Evolutionary conservation across 139 green algal genomes (phyloP).

Genomic region (Gonium pectorale): DNA sequence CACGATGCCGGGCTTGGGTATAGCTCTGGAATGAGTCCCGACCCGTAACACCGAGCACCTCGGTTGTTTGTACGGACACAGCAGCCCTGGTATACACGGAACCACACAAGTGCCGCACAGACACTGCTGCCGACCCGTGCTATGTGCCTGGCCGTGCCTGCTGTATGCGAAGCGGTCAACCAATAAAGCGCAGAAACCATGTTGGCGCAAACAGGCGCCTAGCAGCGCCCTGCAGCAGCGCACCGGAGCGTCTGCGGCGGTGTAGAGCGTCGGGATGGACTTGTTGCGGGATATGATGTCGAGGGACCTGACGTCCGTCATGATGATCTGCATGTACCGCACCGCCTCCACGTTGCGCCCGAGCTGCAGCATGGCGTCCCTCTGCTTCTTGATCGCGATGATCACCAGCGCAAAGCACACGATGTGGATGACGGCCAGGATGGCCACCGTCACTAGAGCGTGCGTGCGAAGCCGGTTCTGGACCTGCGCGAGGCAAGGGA

Average conservation of each 20-base stretch:
- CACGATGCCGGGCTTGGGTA: too few relatives aligned
- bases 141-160: too few relatives aligned
- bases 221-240: neutral
- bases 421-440: conserved; percentile 11
- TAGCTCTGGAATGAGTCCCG: too few relatives aligned
- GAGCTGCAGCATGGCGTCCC: neutral
- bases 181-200: too few relatives aligned
- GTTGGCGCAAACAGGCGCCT: too few relatives aligned
- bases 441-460: neutral
- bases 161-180: too few relatives aligned
- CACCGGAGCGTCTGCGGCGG: too few relatives aligned
- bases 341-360: neutral
- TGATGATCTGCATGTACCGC: conserved; percentile 4
- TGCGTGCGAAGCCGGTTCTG: conserved; percentile 15
- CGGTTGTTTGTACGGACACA: too few relatives aligned
- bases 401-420: conserved; percentile 18
- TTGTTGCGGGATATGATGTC: neutral
- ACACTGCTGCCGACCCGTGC: too few relatives aligned
- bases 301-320: neutral
- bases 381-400: neutral
- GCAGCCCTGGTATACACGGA: too few relatives aligned
- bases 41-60: too few relatives aligned
- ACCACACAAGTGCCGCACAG: too few relatives aligned
- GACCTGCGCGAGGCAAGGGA: neutral
- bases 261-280: neutral